Evolutionary conservation across 352 stramenopile species (phyloP).

Genomic region (Aphanomyces cochlioides): DNA sequence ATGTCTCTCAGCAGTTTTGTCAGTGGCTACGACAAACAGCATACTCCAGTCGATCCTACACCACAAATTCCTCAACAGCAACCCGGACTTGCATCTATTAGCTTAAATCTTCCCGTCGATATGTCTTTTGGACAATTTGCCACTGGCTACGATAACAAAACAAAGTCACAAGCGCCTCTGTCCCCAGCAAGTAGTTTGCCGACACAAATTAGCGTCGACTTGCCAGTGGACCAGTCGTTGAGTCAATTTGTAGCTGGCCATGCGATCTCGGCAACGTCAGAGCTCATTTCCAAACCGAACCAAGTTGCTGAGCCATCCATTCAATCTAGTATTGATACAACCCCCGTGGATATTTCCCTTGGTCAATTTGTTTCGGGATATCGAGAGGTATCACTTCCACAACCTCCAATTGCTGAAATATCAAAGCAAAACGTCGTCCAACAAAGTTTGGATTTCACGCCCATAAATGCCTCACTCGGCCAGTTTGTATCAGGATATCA

Average conservation of each 20-base stretch:
- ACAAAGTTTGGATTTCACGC: conserved; percentile 15
- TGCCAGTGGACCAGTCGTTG: conserved; percentile 7
- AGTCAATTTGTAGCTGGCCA: conserved; percentile 31
- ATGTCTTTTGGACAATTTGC: too few relatives aligned
- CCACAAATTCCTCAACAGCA: too few relatives aligned
- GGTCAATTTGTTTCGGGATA: conserved; percentile 5
- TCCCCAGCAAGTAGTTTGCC: not conserved
- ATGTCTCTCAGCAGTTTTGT: too few relatives aligned
- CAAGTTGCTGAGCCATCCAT: too few relatives aligned
- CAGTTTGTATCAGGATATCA: conserved; percentile 35
- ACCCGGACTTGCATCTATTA: too few relatives aligned
- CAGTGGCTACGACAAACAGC: too few relatives aligned
- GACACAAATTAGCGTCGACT: conserved; percentile 4
- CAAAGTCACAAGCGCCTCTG: not conserved
- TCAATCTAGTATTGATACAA: not conserved
- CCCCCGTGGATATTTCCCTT: conserved; percentile 17
- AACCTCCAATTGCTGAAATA: not conserved
- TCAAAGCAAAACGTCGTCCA: not conserved
- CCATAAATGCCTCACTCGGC: conserved; percentile 36
- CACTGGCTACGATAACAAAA: too few relatives aligned
- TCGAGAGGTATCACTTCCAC: not conserved
- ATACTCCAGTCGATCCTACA: too few relatives aligned
- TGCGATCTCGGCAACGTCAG: not conserved
- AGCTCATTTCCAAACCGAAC: too few relatives aligned
- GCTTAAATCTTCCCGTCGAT: too few relatives aligned